Evolutionary conservation across 1,284 basidiomycete species (phyloP), one percentile per base, ranked within the genome.

Genomic region (Volvariella surrecta): DNA sequence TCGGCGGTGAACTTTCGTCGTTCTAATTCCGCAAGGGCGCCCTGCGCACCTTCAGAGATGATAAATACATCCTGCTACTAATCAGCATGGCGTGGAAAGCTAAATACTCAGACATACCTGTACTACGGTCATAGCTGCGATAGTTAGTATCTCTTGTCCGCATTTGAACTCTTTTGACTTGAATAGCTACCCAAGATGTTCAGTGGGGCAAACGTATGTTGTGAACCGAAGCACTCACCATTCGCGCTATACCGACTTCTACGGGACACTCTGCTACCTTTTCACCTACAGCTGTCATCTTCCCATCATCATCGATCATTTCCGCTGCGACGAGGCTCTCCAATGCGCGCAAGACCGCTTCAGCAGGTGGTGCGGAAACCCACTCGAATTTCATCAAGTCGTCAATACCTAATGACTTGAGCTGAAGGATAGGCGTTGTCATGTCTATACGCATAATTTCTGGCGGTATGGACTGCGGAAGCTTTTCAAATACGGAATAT

Each of bases 311-410:
- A 20, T 74, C 79, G 8, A 88, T 68, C 82, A 89, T 83, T 8
- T 77, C 80, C n/a, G 80, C 70, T 16, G 73, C 68, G 32, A 76
- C 70, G 9, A 89, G 64, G 16, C 73, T 71, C 58, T 96, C 92
- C 32, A 99, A 63, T 4, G 89, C 90, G 28, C 89, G 68, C 28
- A 93, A 66, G 30, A 98, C 75, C 54, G 83, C 85, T 58, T 89
- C 85, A n/a, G 84, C 79, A 2, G 90, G 88, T 15, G 95, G 95
- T 0, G 85, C 72, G 16, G 85, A 84, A 40, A 98, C 76, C 81
- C 91, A 99, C 55, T 96, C 92, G 58, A 99, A 96, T 57, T 83
- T 87, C 81, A 88, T 85, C n/a, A 99, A 61, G 61, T 99, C 92
- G 51, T 98, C 89, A 40, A 97, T 87, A 4, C 96, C 95, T 11